Evolutionary conservation across 2,329 filamentous ascomycete species (phyloP).

Genomic region (Madurella fahalii): DNA sequence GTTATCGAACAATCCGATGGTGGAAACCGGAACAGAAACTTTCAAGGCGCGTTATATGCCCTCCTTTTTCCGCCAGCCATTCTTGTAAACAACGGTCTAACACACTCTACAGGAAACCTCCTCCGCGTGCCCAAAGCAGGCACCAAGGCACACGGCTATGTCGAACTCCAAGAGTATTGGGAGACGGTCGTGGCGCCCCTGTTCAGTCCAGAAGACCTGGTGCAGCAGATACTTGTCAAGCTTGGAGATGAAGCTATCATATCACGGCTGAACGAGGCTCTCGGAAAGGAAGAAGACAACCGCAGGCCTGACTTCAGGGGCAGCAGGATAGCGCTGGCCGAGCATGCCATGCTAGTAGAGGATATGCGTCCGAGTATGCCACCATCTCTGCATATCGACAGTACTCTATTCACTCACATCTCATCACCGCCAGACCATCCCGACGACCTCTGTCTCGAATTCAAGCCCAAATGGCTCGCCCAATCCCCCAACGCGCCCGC

Average conservation of each 20-base stretch:
- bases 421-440: slow-evolving; percentile 14
- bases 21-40: neutral
- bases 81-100: neutral
- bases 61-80: neutral
- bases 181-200: slow-evolving; percentile 50
- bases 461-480: slow-evolving; percentile 81
- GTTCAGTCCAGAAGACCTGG: slow-evolving; percentile 50
- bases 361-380: slow-evolving; percentile 58
- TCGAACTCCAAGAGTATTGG: slow-evolving; percentile 45
- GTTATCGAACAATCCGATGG: slow-evolving; percentile 32
- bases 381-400: neutral
- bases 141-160: slow-evolving; percentile 43
- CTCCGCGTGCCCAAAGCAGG: slow-evolving; percentile 59
- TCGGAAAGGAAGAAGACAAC: slow-evolving; percentile 40
- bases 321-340: slow-evolving; percentile 49
- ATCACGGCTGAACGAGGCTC: slow-evolving; percentile 48
- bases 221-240: slow-evolving; percentile 51
- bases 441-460: slow-evolving; percentile 54
- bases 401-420: neutral
- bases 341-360: slow-evolving; percentile 66
- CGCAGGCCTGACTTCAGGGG: slow-evolving; percentile 42
- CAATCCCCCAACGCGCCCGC: slow-evolving; percentile 69
- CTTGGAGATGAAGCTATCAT: slow-evolving; percentile 41
- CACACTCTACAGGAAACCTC: slow-evolving; percentile 41
- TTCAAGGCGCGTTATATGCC: slow-evolving; percentile 10